A percentile compares a stretch with the other conserved stretches of the same genome.
These are phyloP conservation scores for Colletotrichum sp. DNA, from an alignment of 2,329 filamentous ascomycete species.

Conservation along the genomic window DNA sequence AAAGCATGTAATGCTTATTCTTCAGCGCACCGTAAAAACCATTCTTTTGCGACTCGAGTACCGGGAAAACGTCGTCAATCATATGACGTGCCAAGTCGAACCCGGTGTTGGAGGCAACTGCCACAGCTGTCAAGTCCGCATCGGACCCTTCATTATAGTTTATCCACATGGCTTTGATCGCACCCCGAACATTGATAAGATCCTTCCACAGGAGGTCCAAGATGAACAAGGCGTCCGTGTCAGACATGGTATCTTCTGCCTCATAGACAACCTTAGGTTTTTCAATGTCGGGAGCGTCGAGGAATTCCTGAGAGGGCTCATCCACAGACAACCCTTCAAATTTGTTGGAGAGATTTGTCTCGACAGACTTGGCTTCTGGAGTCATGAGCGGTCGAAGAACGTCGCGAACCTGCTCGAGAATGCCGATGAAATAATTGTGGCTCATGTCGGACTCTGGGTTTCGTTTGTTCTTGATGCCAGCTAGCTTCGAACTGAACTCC, in stretches of 20 bases:
- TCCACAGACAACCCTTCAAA: constrained; percentile 40
- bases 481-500: constrained; percentile 28
- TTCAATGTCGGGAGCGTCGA: constrained; percentile 33
- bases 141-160: constrained; percentile 24
- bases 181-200: constrained; percentile 29
- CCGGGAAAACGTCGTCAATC: constrained; percentile 32
- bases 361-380: not conserved
- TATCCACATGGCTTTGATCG: constrained; percentile 34
- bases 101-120: constrained; percentile 41
- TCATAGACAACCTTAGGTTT: constrained; percentile 10
- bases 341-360: constrained; percentile 27
- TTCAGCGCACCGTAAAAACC: not conserved
- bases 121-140: constrained; percentile 34
- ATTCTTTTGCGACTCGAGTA: constrained; percentile 22
- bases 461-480: constrained; percentile 14
- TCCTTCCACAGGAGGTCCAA: constrained; percentile 32
- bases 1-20: not conserved
- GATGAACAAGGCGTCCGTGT: constrained; percentile 32
- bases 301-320: constrained; percentile 41
- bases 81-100: constrained; percentile 35
- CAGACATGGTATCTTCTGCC: not conserved
- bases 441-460: constrained; percentile 27
- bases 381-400: constrained; percentile 29
- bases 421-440: constrained; percentile 38
- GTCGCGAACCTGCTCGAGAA: constrained; percentile 37